Base-by-base conservation (phyloP, 192 early-diverging fungal genomes). In the Coemansia pectinata region DNA sequence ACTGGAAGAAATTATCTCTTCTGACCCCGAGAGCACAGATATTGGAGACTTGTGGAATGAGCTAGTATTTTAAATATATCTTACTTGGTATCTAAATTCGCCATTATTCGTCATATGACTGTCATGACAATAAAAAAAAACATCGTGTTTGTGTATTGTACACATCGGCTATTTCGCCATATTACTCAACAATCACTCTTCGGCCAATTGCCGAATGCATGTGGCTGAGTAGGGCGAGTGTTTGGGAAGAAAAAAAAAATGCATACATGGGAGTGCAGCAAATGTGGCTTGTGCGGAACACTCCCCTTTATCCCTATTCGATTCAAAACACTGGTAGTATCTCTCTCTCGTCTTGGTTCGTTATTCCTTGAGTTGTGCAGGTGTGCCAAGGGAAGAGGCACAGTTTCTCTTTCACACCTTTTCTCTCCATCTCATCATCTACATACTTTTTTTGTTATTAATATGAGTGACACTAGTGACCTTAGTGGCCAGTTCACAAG, bases 1-100 rank as follows among this genome's bases (percentile, higher is more conserved):
- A 29, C 57, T 81, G 39, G 73, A 73, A 14, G 66, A 81, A 19
- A 81, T 81, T 23, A 73, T 76, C 27, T 73, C 74, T 17, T 76
- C 74, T 2, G 70, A 76, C 12, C 74, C 71, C 0, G 74, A 76
- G 19, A 81, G 66, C 52, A 70, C 74, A 4, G 79, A 81, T 33
- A 15, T 76, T 14, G 64, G 61, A 34, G 66, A 67, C 14, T 42
- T 69, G 15, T 81, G 79, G 79, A 59, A 66, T 45, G 23, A 70
- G 39, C 36, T 81, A 15, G 48, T 69, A 62, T 67, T 72, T 38
- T 79, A 70, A 41, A 17, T n/a, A n/a, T 48, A 6, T 19, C 5
- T 17, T 17, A 14, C 2, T 21, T 66, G 45, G 14, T 5, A 34
- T 17, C 27, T 27, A 27, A 27, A 14, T 45, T 45, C 17, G 45